Percentiles rank a stretch among this genome's conserved stretches.
Evolutionary conservation across 371 early-diverging fungal genomes (phyloP).

Genomic region (Mucor sp.): DNA sequence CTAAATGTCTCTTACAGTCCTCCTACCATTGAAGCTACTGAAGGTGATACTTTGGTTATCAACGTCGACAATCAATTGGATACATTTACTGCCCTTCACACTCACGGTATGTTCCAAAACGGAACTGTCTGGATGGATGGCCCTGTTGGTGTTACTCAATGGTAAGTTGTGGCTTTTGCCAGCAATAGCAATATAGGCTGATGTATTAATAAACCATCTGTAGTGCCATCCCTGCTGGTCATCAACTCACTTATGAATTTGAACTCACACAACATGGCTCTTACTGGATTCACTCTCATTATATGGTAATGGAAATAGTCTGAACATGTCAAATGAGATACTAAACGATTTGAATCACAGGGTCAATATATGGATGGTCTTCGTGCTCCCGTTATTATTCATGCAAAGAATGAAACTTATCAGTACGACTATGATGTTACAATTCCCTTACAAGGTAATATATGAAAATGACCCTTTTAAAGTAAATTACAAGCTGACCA

Average conservation of each 20-base stretch:
- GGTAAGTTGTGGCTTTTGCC: conserved; percentile 24
- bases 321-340: neutral
- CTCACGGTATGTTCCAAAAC: conserved; percentile 74
- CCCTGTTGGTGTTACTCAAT: conserved; percentile 66
- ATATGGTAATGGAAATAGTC: conserved; percentile 23
- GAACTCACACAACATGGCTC: conserved; percentile 42
- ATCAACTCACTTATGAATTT: conserved; percentile 63
- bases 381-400: conserved; percentile 72
- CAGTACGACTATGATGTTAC: conserved; percentile 72
- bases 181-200: neutral
- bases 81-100: conserved; percentile 62
- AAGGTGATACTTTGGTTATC: conserved; percentile 63
- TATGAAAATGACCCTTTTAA: neutral
- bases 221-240: conserved; percentile 43
- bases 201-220: neutral
- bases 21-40: conserved; percentile 47
- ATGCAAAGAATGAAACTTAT: conserved; percentile 62
- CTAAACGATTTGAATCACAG: conserved; percentile 7
- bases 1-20: conserved; percentile 36
- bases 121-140: conserved; percentile 69
- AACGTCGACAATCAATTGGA: conserved; percentile 61
- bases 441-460: conserved; percentile 58
- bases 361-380: conserved; percentile 86
- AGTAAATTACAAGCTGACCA: neutral
- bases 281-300: conserved; percentile 37